Evolutionary conservation across 116 monocot genomes (phyloP), one percentile per base, ranked within the genome.

Genomic region (Trichopus zeylanicus): DNA sequence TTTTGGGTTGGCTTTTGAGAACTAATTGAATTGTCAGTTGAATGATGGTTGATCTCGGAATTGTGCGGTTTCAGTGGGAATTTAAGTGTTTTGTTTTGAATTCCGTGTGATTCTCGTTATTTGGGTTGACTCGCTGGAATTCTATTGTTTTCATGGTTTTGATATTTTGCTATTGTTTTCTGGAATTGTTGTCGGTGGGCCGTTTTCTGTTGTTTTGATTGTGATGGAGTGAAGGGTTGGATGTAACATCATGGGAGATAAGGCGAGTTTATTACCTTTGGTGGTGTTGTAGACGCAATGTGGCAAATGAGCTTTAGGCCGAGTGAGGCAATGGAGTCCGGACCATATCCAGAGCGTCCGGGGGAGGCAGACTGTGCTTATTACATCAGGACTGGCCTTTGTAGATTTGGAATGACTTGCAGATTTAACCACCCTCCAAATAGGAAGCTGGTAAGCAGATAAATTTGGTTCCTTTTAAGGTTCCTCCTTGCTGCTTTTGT

Each of bases 381-480:
- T 73, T 95, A 90, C 66, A 67, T 95, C 61, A 75, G 84, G 69
- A 95, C 95, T 55, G 91, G 95, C 37, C 77, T 84, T 16, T 95
- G 95, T 66, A 83, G 83, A 66, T 95, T 87, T 72, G 95, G 91
- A 29, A 73, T 84, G 78, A 84, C 91, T 56, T 95, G 95, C 81
- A 83, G 76, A 79, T 95, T 70, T 62, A 95, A 95, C 66, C 95
- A 95, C 53, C 95, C 95, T 77, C 69, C 78, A 10, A 73, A 90
- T 56, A 75, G 95, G 69, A 80, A 76, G 58, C 70, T 95, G 87
- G 95, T 95, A 80, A 77, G 26, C 61, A 35, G 54, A 21, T 10
- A 29, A 62, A 7, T 34, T 51, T 69, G 30, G 6, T 35, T 67
- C 6, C 9, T 53, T 1, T 4, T 42, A n/a, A 3, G n/a, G 13